Percentiles rank a stretch among this genome's conserved stretches.
These are phyloP conservation scores for Colletotrichum endophyticum DNA, from an alignment of 2,329 filamentous ascomycete species.

Conservation along the genomic window DNA sequence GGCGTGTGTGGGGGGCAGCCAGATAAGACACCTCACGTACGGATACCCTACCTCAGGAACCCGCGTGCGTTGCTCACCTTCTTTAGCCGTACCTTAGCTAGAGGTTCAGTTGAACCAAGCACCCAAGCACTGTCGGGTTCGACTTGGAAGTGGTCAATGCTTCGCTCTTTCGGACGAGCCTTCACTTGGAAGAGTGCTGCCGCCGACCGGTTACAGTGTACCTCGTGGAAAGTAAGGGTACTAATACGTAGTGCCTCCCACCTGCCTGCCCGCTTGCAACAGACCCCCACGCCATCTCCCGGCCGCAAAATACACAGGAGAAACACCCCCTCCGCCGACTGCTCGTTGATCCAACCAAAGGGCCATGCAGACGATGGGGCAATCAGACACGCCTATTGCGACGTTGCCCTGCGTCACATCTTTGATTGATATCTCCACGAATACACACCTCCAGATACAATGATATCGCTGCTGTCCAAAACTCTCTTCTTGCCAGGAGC, in stretches of 20 bases:
- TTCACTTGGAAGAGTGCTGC: background rate
- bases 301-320: background rate
- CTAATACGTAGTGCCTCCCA: background rate
- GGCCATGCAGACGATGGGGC: background rate
- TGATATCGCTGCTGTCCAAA: background rate
- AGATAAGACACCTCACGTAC: slow-evolving; percentile 2
- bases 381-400: slow-evolving; percentile 6
- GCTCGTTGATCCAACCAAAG: background rate
- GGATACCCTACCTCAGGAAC: background rate
- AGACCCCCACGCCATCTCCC: background rate
- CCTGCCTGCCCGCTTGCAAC: background rate
- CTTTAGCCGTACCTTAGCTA: too few relatives aligned
- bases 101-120: background rate
- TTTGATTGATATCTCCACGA: background rate
- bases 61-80: background rate
- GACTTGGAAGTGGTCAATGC: background rate
- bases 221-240: background rate
- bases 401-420: background rate
- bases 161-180: background rate
- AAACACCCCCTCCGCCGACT: background rate
- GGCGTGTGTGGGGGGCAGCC: slow-evolving; percentile 7
- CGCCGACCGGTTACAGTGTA: background rate
- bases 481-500: background rate
- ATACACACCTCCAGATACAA: background rate
- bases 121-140: background rate